Evolutionary conservation across 441 rosid species (phyloP).

Genomic region (Breynia disticha): DNA sequence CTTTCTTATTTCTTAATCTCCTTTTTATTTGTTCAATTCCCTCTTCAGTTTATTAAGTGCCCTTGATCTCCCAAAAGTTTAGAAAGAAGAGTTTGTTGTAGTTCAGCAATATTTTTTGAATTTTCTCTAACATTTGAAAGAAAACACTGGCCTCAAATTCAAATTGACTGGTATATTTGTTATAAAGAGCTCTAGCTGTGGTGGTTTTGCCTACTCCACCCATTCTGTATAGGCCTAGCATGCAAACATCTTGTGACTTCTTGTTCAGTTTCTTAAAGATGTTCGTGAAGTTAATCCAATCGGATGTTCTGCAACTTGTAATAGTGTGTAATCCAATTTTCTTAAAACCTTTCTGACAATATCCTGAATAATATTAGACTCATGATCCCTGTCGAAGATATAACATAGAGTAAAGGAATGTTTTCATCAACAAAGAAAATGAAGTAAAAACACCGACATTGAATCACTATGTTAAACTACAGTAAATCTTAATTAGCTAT

Average conservation of each 20-base stretch:
- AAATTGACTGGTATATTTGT: background rate
- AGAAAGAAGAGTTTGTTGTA: background rate
- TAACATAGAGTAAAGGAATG: background rate
- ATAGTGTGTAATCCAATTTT: background rate
- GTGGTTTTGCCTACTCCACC: background rate
- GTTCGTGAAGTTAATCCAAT: background rate
- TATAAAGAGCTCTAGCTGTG: background rate
- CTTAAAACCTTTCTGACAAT: background rate
- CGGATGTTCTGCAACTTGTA: background rate
- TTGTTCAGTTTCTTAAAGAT: background rate
- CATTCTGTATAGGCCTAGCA: background rate
- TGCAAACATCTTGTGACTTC: background rate
- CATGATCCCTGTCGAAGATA: no score
- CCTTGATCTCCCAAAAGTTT: background rate
- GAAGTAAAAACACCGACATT: background rate
- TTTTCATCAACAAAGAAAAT: no score
- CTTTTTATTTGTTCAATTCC: slow-evolving; percentile 4
- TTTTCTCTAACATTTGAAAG: background rate
- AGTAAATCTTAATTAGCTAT: background rate
- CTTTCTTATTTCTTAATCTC: slow-evolving; percentile 8
- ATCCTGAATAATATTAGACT: background rate
- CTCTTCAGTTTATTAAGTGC: background rate
- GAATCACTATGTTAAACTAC: background rate
- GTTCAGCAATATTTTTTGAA: background rate
- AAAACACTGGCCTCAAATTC: background rate